A percentile compares a stretch with the other conserved stretches of the same genome.
These are phyloP conservation scores for Limnanthes douglasii DNA, from an alignment of 345 rosid species.

Conservation along the genomic window DNA sequence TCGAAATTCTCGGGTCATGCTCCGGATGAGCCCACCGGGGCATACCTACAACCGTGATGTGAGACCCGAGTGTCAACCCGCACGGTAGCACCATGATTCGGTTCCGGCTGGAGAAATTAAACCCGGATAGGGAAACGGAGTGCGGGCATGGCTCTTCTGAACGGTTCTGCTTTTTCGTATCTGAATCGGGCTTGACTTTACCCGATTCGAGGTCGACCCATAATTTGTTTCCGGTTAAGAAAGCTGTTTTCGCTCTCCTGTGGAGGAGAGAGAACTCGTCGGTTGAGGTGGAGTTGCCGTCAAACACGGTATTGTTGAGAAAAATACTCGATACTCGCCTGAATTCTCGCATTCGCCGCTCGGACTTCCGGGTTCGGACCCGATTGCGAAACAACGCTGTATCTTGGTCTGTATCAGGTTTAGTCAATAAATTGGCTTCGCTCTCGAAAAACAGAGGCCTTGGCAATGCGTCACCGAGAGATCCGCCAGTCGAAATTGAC, in stretches of 20 bases:
- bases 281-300: slow-evolving; percentile 9
- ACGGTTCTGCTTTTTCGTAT: slow-evolving; percentile 6
- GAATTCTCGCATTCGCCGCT: slow-evolving; percentile 14
- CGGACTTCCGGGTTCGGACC: slow-evolving; percentile 1
- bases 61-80: slow-evolving; percentile 52
- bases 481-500: slow-evolving; percentile 11
- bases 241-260: slow-evolving; percentile 38
- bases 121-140: slow-evolving; percentile 32
- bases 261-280: slow-evolving; percentile 48
- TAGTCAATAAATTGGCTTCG: slow-evolving; percentile 5
- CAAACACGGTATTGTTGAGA: slow-evolving; percentile 28
- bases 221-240: slow-evolving; percentile 38
- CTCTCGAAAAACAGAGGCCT: slow-evolving; percentile 15
- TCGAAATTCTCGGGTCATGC: slow-evolving; percentile 26
- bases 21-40: slow-evolving; percentile 38
- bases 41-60: slow-evolving; percentile 44
- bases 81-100: slow-evolving; percentile 45
- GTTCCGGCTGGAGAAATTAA: slow-evolving; percentile 27
- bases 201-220: slow-evolving; percentile 38
- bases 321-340: slow-evolving; percentile 29
- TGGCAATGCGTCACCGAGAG: slow-evolving; percentile 15
- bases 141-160: slow-evolving; percentile 41
- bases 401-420: slow-evolving; percentile 7
- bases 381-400: neutral
- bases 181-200: slow-evolving; percentile 3